Evolutionary conservation across 352 stramenopile genomes (phyloP), one percentile per base, ranked within the genome.

Genomic region (Achlya hypogyna): DNA sequence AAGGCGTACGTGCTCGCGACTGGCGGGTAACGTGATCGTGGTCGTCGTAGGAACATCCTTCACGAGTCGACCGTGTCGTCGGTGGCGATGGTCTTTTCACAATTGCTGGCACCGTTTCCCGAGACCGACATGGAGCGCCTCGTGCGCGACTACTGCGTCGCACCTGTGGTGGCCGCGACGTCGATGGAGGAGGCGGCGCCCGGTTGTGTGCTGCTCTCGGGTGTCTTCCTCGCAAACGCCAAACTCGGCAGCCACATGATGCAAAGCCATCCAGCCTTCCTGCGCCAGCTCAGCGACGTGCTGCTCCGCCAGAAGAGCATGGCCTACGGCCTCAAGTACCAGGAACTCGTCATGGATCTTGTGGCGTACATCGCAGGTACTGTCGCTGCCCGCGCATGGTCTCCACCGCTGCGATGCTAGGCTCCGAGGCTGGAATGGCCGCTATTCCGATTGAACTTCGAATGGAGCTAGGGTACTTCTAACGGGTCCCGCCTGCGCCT

Each of bases 11-110:
- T 62, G 70, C 18, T 63, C 49, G 10, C 29, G 45, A 32, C 31
- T 49, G 32, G 28, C 63, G 34, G n/a, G 62, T 74, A 3, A 63
- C 73, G n/a, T 3, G 3, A 49, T 8, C 22, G 53, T 63, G 38
- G 1, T 49, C 25, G 31, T 40, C 2, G n/a, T 56, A 56, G 49
- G 2, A 56, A 56, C 32, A 23, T 63, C 4, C 27, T 69, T 5
- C 82, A 77, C 27, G 70, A 78, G 27, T 69, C 83, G 22, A 54
- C 91, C 43, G 65, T 92, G 14, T 91, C 78, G 49, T 84, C 83
- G 9, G 70, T 92, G 34, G 78, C 86, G 53, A 72, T 94, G 27
- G 81, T 94, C 18, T 94, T 93, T 58, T 93, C 85, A n/a, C 83
- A 94, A 65, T 89, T 81, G n/a, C 72, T 94, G 0, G 77, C 82